Evolutionary conservation across 768 basidiomycete species (phyloP).

Genomic region (Russula virescens): DNA sequence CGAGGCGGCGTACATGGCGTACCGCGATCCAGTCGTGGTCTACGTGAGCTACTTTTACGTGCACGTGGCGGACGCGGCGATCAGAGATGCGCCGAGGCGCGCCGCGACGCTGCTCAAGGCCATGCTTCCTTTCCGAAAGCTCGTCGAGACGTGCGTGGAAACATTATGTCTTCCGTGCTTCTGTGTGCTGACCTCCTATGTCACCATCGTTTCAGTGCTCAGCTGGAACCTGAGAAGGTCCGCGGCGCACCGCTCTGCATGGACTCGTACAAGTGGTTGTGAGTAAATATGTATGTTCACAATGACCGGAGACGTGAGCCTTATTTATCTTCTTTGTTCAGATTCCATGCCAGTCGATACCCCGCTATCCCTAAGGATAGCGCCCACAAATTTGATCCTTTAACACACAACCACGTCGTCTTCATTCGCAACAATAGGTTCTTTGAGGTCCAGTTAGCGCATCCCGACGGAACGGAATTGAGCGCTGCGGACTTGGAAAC

Average conservation of each 20-base stretch:
- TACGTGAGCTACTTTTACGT: conserved; percentile 95
- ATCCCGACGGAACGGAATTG: conserved; percentile 60
- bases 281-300: conserved; percentile 27
- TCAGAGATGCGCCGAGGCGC: conserved; percentile 54
- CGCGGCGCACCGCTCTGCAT: conserved; percentile 77
- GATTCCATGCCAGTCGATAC: conserved; percentile 90
- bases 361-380: conserved; percentile 80
- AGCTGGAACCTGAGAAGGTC: conserved; percentile 84
- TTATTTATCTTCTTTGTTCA: conserved; percentile 27
- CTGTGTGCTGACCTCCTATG: background rate
- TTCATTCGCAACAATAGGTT: conserved; percentile 90
- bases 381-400: conserved; percentile 72
- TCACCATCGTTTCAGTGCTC: conserved; percentile 40
- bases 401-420: conserved; percentile 77
- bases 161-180: no score
- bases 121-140: conserved; percentile 74
- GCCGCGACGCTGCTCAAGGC: conserved; percentile 84
- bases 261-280: conserved; percentile 94
- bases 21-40: conserved; percentile 85
- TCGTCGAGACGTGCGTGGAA: conserved; percentile 69
- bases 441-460: conserved; percentile 71
- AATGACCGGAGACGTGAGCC: background rate
- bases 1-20: conserved; percentile 82
- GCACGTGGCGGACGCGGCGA: conserved; percentile 60
- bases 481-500: conserved; percentile 78